A percentile compares a stretch with the other conserved stretches of the same genome.
phyloP scores from a whole-genome alignment of 2,329 filamentous ascomycete genomes.

The Pseudophaeomoniella oleicola region DNA sequence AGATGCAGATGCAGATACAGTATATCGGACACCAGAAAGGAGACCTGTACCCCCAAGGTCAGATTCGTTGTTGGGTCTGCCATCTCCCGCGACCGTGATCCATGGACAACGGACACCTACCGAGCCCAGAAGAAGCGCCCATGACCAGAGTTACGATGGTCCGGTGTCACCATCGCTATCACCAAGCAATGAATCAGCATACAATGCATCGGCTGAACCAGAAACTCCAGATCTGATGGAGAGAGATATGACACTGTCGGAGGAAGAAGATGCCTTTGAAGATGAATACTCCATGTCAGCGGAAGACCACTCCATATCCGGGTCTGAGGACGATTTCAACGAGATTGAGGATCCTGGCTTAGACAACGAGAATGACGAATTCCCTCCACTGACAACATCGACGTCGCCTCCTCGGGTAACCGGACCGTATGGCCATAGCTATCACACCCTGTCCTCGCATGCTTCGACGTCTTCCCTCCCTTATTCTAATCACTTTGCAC shows the following conservation, averaged over 20 bases:
- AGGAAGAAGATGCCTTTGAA: constrained; percentile 28
- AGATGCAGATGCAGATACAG: neutral
- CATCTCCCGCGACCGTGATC: constrained; percentile 8
- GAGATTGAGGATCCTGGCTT: constrained; percentile 6
- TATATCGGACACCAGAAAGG: neutral
- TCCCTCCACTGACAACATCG: constrained; percentile 7
- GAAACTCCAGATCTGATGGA: constrained; percentile 4
- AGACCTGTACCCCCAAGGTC: neutral
- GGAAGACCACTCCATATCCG: constrained; percentile 10
- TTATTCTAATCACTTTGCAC: constrained; percentile 36
- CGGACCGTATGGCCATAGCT: constrained; percentile 15
- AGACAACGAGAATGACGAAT: constrained; percentile 11
- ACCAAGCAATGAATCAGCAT: neutral
- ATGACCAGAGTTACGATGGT: constrained; percentile 4
- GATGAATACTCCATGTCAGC: constrained; percentile 28
- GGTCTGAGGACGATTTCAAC: constrained; percentile 8
- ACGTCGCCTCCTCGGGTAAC: constrained; percentile 24
- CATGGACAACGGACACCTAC: constrained; percentile 6
- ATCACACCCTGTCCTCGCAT: neutral
- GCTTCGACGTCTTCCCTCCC: neutral
- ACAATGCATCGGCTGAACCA: neutral
- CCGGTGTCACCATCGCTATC: neutral
- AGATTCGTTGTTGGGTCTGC: constrained; percentile 10
- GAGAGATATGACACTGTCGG: constrained; percentile 7
- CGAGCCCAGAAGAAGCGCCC: constrained; percentile 2